These are phyloP conservation scores for Trichomonas tenax DNA, from an alignment of 208 protist genomes.

Conservation along the genomic window DNA sequence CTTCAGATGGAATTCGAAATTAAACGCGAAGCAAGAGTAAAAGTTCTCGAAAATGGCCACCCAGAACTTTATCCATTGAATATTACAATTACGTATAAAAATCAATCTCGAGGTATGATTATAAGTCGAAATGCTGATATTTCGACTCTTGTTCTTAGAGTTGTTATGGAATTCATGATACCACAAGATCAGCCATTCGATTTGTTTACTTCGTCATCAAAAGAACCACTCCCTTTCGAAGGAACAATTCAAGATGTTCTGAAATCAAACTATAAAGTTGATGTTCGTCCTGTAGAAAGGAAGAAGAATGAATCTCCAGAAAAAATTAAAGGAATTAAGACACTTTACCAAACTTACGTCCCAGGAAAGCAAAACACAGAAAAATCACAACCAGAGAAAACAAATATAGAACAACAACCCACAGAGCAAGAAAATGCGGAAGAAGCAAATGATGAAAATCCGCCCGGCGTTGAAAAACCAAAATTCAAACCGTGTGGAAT, in stretches of 20 bases:
- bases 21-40: not conserved
- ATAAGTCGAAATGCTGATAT: too few species aligned
- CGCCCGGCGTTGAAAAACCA: not conserved
- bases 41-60: not conserved
- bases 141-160: not conserved
- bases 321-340: not conserved
- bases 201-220: not conserved
- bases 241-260: not conserved
- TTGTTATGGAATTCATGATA: not conserved
- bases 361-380: not conserved
- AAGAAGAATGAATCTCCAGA: not conserved
- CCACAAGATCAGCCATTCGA: not conserved
- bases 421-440: not conserved
- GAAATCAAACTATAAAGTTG: not conserved
- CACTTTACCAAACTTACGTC: not conserved
- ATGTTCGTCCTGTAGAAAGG: not conserved
- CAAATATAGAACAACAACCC: not conserved
- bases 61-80: not conserved
- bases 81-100: not conserved
- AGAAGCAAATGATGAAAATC: not conserved
- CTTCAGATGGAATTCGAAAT: not conserved
- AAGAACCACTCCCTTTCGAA: not conserved
- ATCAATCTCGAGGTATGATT: not conserved
- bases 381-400: not conserved
- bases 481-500: not conserved